A percentile compares a stretch with the other conserved stretches of the same genome.
phyloP scores from a whole-genome alignment of 345 rosid species.

The Pseudoturritis turrita region DNA sequence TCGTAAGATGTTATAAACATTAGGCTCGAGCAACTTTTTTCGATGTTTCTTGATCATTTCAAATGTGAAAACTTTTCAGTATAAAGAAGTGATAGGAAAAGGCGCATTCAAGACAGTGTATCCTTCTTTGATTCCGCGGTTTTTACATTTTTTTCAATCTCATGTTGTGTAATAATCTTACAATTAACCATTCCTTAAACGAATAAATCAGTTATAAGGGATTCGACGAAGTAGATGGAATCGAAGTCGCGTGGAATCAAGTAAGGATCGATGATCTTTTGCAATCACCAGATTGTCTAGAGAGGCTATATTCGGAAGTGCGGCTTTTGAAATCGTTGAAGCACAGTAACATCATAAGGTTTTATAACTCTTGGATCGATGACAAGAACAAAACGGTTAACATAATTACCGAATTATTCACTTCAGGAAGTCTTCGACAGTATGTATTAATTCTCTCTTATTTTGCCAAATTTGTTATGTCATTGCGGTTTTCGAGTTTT shows the following conservation, averaged over 20 bases:
- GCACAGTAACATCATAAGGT: slow-evolving; percentile 73
- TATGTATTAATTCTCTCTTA: slow-evolving; percentile 35
- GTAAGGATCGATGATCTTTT: slow-evolving; percentile 79
- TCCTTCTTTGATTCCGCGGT: slow-evolving; percentile 20
- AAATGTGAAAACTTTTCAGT: slow-evolving; percentile 38
- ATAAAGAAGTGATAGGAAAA: slow-evolving; percentile 63
- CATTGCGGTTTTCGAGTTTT: slow-evolving; percentile 6
- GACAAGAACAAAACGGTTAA: slow-evolving; percentile 87
- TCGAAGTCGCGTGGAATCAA: slow-evolving; percentile 99
- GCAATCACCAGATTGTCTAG: slow-evolving; percentile 83
- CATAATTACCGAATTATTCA: slow-evolving; percentile 85
- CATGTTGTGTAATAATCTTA: slow-evolving; percentile 11
- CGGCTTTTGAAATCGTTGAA: slow-evolving; percentile 80
- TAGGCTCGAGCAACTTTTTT: too few relatives aligned
- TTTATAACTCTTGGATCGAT: slow-evolving; percentile 90
- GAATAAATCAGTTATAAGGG: slow-evolving; percentile 66
- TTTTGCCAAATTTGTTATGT: slow-evolving; percentile 9
- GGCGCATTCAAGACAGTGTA: slow-evolving; percentile 89
- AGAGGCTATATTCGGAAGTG: slow-evolving; percentile 88
- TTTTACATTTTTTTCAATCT: background rate
- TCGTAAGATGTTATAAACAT: too few relatives aligned
- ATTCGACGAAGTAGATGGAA: slow-evolving; percentile 87
- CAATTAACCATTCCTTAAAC: slow-evolving; percentile 12
- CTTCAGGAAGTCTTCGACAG: slow-evolving; percentile 94
- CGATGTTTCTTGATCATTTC: background rate